phyloP scores from a whole-genome alignment of 2,329 filamentous ascomycete genomes.

The Talaromyces pinophilus region DNA sequence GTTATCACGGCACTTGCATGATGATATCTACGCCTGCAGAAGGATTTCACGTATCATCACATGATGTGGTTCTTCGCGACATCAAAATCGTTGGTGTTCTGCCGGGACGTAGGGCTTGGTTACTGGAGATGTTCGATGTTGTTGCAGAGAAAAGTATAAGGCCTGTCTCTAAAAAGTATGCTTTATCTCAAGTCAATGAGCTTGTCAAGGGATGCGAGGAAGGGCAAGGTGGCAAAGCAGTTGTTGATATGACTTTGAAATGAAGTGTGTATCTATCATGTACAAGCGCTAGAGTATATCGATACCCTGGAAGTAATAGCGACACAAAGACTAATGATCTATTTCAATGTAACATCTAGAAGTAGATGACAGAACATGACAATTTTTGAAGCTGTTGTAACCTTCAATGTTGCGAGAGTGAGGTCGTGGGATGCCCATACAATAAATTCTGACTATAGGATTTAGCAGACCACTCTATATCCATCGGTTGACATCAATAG shows the following conservation, averaged over 20 bases:
- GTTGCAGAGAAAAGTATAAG: conserved; percentile 25
- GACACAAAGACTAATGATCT: no score
- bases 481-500: no score
- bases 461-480: no score
- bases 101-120: conserved; percentile 25
- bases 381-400: no score
- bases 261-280: no score
- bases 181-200: conserved; percentile 28
- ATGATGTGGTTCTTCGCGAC: conserved; percentile 29
- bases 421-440: no score
- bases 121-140: conserved; percentile 29
- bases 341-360: no score
- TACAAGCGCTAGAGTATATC: no score
- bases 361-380: no score
- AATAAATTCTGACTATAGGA: no score
- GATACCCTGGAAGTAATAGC: no score
- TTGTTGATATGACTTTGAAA: conserved; percentile 20
- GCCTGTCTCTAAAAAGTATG: conserved; percentile 25
- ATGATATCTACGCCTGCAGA: conserved; percentile 50
- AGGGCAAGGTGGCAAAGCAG: conserved; percentile 26
- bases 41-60: conserved; percentile 28
- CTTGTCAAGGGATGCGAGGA: conserved; percentile 27
- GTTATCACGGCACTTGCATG: conserved; percentile 50
- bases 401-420: no score
- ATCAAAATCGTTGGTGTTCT: conserved; percentile 29